Evolutionary conservation across 2,329 filamentous ascomycete species (phyloP), one percentile per base, ranked within the genome.

Genomic region (Westerdykella aurantiaca): DNA sequence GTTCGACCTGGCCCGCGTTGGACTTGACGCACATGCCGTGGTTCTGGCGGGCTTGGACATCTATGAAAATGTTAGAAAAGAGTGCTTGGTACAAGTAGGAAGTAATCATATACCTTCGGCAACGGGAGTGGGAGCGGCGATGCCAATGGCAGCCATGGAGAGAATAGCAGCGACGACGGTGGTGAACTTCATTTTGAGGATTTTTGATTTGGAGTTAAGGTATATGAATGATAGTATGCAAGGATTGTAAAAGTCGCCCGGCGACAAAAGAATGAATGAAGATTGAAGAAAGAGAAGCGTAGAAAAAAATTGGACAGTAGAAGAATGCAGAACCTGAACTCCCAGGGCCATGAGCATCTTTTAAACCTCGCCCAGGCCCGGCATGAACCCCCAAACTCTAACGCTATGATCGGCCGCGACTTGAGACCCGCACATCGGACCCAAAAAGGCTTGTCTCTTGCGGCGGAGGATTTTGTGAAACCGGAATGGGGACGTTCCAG

Each of bases 21-120:
- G 52, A 46, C 37, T 49, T 52, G 48, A 67, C 63, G 43, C 64
- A 67, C 54, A 63, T 64, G 46, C 64, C 64, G 50, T 67, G 64
- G 52, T 67, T 65, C 45, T 61, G 58, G 38, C 60, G 61, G 6
- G 47, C 52, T 21, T 47, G 49, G 5, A 62, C 51, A 33, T 58
- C 61, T 66, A 14, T 6, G 9, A 0, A 31, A 13, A 12, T 6
- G 38, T 60, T 44, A 60, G 48, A 16, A 38, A 17, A 5, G 5
- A 5, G 44, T 23, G 2, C 10, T 37, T 38, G n/a, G n/a, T 22
- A 7, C 17, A 4, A 10, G 29, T 10, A 14, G 29, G 12, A 7
- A 3, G 14, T 38, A 25, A 6, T 53, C 49, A 33, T 50, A 33
- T 58, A 60, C 57, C 59, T 25, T 60, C 55, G 39, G 34, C 38